phyloP scores from a whole-genome alignment of 1,139 yeast genomes.

The Saccharomyces hybrid region DNA sequence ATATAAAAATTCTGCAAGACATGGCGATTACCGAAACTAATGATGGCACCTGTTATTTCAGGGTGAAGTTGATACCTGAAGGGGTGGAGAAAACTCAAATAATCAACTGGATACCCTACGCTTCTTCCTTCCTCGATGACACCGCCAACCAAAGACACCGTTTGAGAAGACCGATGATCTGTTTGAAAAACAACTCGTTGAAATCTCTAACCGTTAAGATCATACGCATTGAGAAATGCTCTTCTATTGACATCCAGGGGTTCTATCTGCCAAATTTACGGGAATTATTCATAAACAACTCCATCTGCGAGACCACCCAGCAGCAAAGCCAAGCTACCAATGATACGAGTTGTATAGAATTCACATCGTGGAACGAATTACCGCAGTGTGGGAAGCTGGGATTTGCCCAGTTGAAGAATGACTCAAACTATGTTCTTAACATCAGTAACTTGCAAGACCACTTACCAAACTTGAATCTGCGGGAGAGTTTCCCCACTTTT shows the following conservation, averaged over 20 bases:
- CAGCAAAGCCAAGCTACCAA: conserved; percentile 3
- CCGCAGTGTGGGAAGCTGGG: conserved; percentile 11
- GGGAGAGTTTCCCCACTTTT: conserved; percentile 18
- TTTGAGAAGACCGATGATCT: conserved; percentile 17
- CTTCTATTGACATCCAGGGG: conserved; percentile 17
- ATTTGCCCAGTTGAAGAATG: conserved; percentile 4
- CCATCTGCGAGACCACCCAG: neutral
- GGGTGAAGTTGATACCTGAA: conserved; percentile 20
- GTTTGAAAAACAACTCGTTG: conserved; percentile 16
- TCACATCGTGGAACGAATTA: conserved; percentile 25
- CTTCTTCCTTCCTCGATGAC: conserved; percentile 2
- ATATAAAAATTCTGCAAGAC: conserved; percentile 15
- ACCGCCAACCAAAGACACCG: neutral
- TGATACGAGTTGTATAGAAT: conserved; percentile 17
- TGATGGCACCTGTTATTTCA: conserved; percentile 23
- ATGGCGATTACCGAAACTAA: conserved; percentile 16
- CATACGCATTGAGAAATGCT: conserved; percentile 9
- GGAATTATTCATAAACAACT: conserved; percentile 4
- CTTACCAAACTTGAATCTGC: conserved; percentile 16
- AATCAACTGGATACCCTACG: conserved; percentile 20
- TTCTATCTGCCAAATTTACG: conserved; percentile 19
- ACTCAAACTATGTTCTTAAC: conserved; percentile 12
- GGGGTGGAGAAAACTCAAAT: conserved; percentile 18
- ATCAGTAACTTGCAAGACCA: conserved; percentile 14
- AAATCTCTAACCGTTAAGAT: conserved; percentile 16